A percentile compares a stretch with the other conserved stretches of the same genome.
Conservation (phyloP, 441 rosid genomes). For the Syzygium syzygioides region DNA sequence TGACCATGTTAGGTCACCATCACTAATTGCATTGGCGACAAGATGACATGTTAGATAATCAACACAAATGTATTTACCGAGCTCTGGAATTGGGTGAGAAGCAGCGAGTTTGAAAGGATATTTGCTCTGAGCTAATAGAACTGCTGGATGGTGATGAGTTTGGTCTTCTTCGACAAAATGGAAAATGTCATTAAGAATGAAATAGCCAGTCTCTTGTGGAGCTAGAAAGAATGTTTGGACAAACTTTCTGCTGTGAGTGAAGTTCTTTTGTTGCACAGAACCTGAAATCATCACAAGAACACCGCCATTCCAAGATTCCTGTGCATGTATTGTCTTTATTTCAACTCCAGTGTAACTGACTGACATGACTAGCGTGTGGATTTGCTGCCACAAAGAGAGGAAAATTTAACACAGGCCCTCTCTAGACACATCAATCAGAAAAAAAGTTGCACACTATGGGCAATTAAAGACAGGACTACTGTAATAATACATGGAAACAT, state of each 20-base stretch:
- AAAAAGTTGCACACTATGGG: not conserved
- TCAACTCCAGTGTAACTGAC: slow-evolving; percentile 55
- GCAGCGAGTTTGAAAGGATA: slow-evolving; percentile 29
- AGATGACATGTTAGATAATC: not conserved
- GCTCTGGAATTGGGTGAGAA: slow-evolving; percentile 27
- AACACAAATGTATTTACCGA: slow-evolving; percentile 28
- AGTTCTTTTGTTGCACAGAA: slow-evolving; percentile 50
- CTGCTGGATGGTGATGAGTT: slow-evolving; percentile 42
- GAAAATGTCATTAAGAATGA: slow-evolving; percentile 87
- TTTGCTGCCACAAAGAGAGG: slow-evolving; percentile 46
- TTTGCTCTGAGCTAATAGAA: slow-evolving; percentile 34
- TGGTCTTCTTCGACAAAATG: slow-evolving; percentile 61
- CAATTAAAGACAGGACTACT: not conserved
- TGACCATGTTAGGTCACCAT: not conserved
- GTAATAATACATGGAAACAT: not conserved
- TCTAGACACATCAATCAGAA: not conserved
- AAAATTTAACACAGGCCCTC: not conserved
- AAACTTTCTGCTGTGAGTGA: slow-evolving; percentile 61
- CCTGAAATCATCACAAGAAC: slow-evolving; percentile 88
- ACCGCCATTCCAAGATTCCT: slow-evolving; percentile 86
- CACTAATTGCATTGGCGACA: not conserved
- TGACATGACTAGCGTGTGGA: slow-evolving; percentile 65
- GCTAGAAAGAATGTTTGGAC: slow-evolving; percentile 92
- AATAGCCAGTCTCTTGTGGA: slow-evolving; percentile 85
- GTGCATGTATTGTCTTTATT: slow-evolving; percentile 61